phyloP scores from a whole-genome alignment of 768 basidiomycete genomes.

The Boletus rubescentipes region DNA sequence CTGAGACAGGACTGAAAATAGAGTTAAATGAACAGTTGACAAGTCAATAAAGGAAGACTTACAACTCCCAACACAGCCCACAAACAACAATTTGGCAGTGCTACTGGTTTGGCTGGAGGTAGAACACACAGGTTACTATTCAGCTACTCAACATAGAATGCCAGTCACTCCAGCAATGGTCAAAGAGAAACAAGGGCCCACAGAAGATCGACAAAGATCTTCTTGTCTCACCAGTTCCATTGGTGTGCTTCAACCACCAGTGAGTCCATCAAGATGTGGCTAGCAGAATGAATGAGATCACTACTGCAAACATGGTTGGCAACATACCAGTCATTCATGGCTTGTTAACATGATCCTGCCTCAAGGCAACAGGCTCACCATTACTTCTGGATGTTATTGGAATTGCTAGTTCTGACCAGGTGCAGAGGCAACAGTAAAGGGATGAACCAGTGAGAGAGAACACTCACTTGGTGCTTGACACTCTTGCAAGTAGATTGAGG shows the following conservation, averaged over 20 bases:
- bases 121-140: neutral
- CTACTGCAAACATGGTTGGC: neutral
- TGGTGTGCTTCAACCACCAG: neutral
- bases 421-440: too few relatives aligned
- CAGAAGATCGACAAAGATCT: conserved; percentile 16
- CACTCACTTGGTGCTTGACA: too few relatives aligned
- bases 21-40: neutral
- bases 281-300: conserved; percentile 14
- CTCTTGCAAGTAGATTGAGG: too few relatives aligned
- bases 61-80: conserved; percentile 19
- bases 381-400: too few relatives aligned
- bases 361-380: conserved; percentile 20
- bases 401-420: too few relatives aligned
- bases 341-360: conserved; percentile 13
- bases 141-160: conserved; percentile 5
- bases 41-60: neutral
- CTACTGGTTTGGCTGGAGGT: conserved; percentile 12
- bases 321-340: conserved; percentile 25
- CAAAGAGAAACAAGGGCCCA: neutral
- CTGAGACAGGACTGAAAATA: conserved; percentile 33
- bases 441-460: too few relatives aligned
- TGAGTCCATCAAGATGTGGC: conserved; percentile 14
- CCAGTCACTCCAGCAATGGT: conserved; percentile 1
- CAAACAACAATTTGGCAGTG: conserved; percentile 12
- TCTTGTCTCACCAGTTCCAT: conserved; percentile 12